Evolutionary conservation across 164 flowering plant genomes (phyloP), one percentile per base, ranked within the genome.

Genomic region (Nymphaea thermarum): DNA sequence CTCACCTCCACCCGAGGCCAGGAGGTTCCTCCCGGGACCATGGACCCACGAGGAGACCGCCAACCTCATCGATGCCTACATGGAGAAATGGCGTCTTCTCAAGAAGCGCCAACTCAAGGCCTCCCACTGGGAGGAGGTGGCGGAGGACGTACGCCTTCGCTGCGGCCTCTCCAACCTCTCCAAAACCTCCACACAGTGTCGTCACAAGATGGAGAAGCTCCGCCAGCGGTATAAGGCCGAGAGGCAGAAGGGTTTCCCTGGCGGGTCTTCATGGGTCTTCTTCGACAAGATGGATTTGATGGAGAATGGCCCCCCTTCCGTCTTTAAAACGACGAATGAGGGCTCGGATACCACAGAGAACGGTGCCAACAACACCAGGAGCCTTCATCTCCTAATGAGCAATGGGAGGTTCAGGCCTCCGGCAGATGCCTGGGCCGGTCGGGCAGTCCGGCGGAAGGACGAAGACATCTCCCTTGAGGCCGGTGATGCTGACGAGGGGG

Each of bases 131-230:
- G 66, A 64, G n/a, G 66, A 64, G 42, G 43, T 64, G n/a, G 43
- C 66, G 14, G 47, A 62, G 64, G 3, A 7, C 17, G n/a, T 62
- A 8, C 42, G 64, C 17, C 64, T 62, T 10, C 64, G 64, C 42
- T 62, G 64, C 43, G 5, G 65, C 65, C 12, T 14, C 14, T 41
- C 45, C 36, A 4, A 12, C 18, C 71, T 79, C 6, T 59, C 81
- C 62, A 87, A 87, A 73, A 74, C 93, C 12, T 72, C 90, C 36
- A 79, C 82, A 7, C 90, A 87, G 83, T 87, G 93, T 77, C 88
- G 93, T 44, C 90, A 87, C 76, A 87, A 87, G 82, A 82, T 87
- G 71, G 93, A 87, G 83, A 87, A 87, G 80, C 84, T 87, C 55
- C 79, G 93, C 36, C 81, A 83, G 68, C 80, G 90, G 47, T 86